Evolutionary conservation across 768 basidiomycete species (phyloP).

Genomic region (Inosperma sp.): DNA sequence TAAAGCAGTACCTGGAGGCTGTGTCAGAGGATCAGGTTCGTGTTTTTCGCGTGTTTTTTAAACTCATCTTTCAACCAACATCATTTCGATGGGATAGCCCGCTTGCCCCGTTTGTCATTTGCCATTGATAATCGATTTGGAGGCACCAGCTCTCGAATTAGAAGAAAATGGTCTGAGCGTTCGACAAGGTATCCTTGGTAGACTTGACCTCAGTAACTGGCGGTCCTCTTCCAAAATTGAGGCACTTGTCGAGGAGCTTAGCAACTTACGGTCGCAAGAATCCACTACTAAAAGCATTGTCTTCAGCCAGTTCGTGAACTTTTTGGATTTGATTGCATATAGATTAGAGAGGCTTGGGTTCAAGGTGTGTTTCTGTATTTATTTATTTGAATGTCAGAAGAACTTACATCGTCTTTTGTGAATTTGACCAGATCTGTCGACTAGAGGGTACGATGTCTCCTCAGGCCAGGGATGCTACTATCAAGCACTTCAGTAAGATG

Average conservation of each 20-base stretch:
- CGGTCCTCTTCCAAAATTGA: conserved; percentile 97
- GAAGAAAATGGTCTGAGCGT: conserved; percentile 49
- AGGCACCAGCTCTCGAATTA: conserved; percentile 85
- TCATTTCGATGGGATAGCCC: conserved; percentile 47
- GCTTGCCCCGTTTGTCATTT: conserved; percentile 94
- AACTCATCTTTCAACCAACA: not conserved
- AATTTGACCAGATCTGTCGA: conserved; percentile 66
- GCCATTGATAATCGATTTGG: conserved; percentile 90
- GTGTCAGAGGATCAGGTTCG: conserved; percentile 60
- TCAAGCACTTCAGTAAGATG: conserved; percentile 82
- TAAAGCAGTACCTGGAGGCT: conserved; percentile 84
- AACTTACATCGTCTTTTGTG: not conserved
- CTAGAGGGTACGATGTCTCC: conserved; percentile 96
- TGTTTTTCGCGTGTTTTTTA: conserved; percentile 12
- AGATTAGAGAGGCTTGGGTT: conserved; percentile 90
- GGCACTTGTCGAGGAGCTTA: conserved; percentile 90
- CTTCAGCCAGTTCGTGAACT: conserved; percentile 93
- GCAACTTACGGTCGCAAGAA: conserved; percentile 76
- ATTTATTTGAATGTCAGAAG: too few species aligned
- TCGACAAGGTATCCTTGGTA: conserved; percentile 90
- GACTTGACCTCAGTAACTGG: conserved; percentile 86
- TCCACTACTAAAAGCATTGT: conserved; percentile 94
- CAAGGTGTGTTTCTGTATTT: conserved; percentile 46
- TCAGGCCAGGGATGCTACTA: conserved; percentile 89
- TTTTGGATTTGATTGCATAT: conserved; percentile 90